These are phyloP conservation scores for Dioscorea zingiberensis DNA, from an alignment of 106 monocot genomes.

Conservation along the genomic window DNA sequence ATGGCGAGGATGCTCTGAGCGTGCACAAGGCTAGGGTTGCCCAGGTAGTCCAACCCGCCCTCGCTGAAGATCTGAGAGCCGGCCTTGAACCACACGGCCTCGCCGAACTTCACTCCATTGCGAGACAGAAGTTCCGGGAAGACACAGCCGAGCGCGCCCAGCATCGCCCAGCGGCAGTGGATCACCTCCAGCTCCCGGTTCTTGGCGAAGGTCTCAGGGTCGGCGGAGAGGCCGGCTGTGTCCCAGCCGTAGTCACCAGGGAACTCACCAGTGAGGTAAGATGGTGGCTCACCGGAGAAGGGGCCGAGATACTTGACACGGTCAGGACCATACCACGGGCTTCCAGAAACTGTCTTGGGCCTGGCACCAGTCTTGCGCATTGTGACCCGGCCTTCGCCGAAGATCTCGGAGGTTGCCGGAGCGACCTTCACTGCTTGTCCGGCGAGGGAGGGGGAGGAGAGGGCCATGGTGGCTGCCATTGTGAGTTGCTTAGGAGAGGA, in stretches of 20 bases:
- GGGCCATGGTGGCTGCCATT: slow-evolving; percentile 26
- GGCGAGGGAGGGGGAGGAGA: slow-evolving; percentile 28
- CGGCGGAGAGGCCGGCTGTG: slow-evolving; percentile 20
- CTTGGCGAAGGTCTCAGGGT: slow-evolving; percentile 38
- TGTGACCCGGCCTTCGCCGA: slow-evolving; percentile 17
- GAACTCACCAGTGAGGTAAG: slow-evolving; percentile 19
- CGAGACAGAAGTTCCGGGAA: slow-evolving; percentile 36
- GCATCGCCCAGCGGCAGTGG: slow-evolving; percentile 19
- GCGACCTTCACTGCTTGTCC: slow-evolving; percentile 17
- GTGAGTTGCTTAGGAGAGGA: neutral
- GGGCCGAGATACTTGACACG: slow-evolving; percentile 26
- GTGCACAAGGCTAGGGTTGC: slow-evolving; percentile 55
- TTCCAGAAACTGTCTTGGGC: slow-evolving; percentile 3
- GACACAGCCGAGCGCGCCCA: slow-evolving; percentile 22
- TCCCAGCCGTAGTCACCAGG: slow-evolving; percentile 24
- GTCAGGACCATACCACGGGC: slow-evolving; percentile 25
- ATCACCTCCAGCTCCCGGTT: slow-evolving; percentile 21
- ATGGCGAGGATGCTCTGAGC: slow-evolving; percentile 78
- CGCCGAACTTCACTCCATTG: slow-evolving; percentile 42
- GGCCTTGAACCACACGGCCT: slow-evolving; percentile 46
- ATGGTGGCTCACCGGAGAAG: slow-evolving; percentile 20
- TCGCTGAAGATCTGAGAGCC: slow-evolving; percentile 42
- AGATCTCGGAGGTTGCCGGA: slow-evolving; percentile 10
- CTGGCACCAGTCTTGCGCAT: slow-evolving; percentile 19
- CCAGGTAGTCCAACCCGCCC: slow-evolving; percentile 48